Evolutionary conservation across 2,329 filamentous ascomycete species (phyloP), one percentile per base, ranked within the genome.

Genomic region (Colletotrichum tropicale): DNA sequence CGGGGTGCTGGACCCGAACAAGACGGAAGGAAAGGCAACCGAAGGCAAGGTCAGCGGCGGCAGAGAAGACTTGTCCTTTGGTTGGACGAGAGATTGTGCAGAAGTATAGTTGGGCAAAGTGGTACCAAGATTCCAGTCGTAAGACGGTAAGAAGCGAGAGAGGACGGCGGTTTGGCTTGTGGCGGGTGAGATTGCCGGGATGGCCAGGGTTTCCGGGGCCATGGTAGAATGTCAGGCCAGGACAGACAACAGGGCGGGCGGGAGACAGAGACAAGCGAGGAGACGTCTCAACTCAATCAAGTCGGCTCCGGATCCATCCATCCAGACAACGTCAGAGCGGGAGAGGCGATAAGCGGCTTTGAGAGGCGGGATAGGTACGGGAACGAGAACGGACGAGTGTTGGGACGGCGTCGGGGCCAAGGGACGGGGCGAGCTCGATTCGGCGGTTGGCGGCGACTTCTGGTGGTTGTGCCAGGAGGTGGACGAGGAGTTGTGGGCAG

Each of bases 111-210:
- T 60, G 28, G 9, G 26, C 60, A 60, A 24, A 62, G 69, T 75
- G 18, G 43, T 43, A 75, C 73, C 69, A 34, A 67, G 58, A 52
- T 21, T n/a, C n/a, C 55, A n/a, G 69, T 72, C 12, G 73, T 75
- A 55, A 73, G 64, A 75, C 73, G 64, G 70, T 48, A 64, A 56
- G 62, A 75, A 72, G 73, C 69, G 73, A 75, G 38, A 66, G 62
- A 36, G 26, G 26, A 69, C 55, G 36, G 9, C 34, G 66, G 34
- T 13, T n/a, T 52, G 72, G 28, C 30, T 36, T 60, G 68, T 62
- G 72, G 64, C 62, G 34, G n/a, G 61, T 38, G 69, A 75, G 55
- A 58, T 62, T 56, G 62, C 32, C 64, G 70, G 62, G 70, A 72
- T 60, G 62, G 15, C 56, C 64, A 72, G 52, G 64, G 30, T 64